phyloP scores from a whole-genome alignment of 441 rosid species.

The Adansonia madagascariensis region DNA sequence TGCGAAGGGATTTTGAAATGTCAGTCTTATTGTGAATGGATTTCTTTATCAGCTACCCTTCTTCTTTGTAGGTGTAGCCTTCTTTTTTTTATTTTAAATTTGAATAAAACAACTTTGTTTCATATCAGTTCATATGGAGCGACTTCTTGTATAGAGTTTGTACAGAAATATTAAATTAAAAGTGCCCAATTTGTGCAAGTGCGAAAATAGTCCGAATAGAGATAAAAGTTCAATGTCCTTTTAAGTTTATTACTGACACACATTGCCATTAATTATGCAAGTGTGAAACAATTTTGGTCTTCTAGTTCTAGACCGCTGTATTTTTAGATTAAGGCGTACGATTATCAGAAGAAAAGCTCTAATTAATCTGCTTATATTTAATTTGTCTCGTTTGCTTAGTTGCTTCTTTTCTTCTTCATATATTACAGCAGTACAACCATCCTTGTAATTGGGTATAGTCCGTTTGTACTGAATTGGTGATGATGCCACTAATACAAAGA shows the following conservation, averaged over 20 bases:
- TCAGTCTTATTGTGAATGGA: neutral
- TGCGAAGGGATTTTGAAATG: conserved; percentile 3
- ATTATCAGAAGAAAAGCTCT: too few species aligned
- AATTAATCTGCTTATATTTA: too few species aligned
- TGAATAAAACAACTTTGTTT: neutral
- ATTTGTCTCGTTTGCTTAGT: too few species aligned
- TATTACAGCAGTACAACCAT: too few species aligned
- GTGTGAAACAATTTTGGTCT: neutral
- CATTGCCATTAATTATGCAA: neutral
- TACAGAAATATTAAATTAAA: neutral
- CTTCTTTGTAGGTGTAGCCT: neutral
- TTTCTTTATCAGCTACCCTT: neutral
- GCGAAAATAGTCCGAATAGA: neutral
- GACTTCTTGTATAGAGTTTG: neutral
- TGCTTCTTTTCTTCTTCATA: too few species aligned
- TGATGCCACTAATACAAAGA: too few species aligned
- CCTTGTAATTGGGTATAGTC: too few species aligned
- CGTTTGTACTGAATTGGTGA: too few species aligned
- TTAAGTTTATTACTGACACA: neutral
- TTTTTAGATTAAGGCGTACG: too few species aligned
- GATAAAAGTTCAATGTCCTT: neutral
- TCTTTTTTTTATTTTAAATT: neutral
- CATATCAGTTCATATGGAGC: neutral
- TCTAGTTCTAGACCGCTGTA: too few species aligned
- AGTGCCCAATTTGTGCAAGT: conserved; percentile 10